These are phyloP conservation scores for Trichophaea hybrida DNA, from an alignment of 2,329 filamentous ascomycete genomes.

Conservation along the genomic window DNA sequence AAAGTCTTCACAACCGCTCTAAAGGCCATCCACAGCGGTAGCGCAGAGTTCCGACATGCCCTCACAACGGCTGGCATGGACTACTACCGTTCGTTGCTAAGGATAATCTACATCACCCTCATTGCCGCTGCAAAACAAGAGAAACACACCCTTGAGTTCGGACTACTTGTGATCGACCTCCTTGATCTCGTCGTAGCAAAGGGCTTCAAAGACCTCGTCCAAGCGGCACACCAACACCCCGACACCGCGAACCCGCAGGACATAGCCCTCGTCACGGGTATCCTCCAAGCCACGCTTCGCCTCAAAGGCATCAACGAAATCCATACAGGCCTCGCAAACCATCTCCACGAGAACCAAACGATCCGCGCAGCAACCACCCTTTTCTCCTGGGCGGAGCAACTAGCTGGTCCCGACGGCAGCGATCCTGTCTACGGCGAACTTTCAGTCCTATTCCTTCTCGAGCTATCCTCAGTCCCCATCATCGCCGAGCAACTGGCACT, in stretches of 20 bases:
- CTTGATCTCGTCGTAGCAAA: slow-evolving; percentile 63
- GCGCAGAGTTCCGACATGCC: slow-evolving; percentile 30
- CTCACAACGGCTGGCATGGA: slow-evolving; percentile 41
- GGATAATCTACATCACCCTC: slow-evolving; percentile 70
- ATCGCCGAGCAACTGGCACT: slow-evolving; percentile 83
- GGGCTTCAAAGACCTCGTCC: slow-evolving; percentile 69
- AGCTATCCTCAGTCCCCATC: slow-evolving; percentile 64
- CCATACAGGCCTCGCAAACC: slow-evolving; percentile 52
- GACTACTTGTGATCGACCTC: slow-evolving; percentile 53
- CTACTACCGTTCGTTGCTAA: slow-evolving; percentile 73
- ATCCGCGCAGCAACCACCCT: slow-evolving; percentile 71
- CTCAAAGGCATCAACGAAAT: slow-evolving; percentile 65
- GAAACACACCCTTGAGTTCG: slow-evolving; percentile 28
- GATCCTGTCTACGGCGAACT: slow-evolving; percentile 77
- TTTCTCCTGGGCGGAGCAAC: slow-evolving; percentile 83
- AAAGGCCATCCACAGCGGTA: slow-evolving; percentile 37
- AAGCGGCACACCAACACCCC: slow-evolving; percentile 64
- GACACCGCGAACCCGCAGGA: slow-evolving; percentile 57
- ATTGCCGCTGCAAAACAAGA: slow-evolving; percentile 35
- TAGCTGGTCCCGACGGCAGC: slow-evolving; percentile 60
- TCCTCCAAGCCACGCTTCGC: slow-evolving; percentile 69
- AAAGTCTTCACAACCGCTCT: slow-evolving; percentile 37
- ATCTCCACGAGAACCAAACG: slow-evolving; percentile 51
- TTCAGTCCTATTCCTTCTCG: slow-evolving; percentile 74
- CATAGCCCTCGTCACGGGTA: slow-evolving; percentile 71